Evolutionary conservation across 768 basidiomycete genomes (phyloP).

Genomic region (Piloderma croceum): DNA sequence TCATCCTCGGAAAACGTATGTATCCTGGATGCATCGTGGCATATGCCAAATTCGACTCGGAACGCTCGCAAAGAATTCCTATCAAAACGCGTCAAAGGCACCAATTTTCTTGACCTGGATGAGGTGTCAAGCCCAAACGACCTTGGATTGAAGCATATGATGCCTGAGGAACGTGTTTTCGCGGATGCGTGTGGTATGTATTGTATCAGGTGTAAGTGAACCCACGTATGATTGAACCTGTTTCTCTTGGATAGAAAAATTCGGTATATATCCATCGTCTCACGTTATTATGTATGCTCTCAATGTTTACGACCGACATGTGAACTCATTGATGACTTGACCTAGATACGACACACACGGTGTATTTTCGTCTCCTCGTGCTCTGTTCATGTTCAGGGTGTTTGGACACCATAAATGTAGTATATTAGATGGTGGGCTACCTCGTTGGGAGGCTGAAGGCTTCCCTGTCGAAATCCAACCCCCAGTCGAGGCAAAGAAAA

Average conservation of each 20-base stretch:
- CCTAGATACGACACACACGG: slow-evolving; percentile 84
- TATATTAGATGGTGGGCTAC: slow-evolving; percentile 90
- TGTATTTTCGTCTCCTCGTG: slow-evolving; percentile 88
- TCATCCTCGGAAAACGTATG: slow-evolving; percentile 31
- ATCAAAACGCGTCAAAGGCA: slow-evolving; percentile 60
- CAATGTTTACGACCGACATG: slow-evolving; percentile 2
- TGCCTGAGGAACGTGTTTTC: slow-evolving; percentile 70
- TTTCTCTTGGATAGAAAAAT: slow-evolving; percentile 43
- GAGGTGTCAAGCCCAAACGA: slow-evolving; percentile 67
- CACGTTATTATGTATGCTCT: slow-evolving; percentile 74
- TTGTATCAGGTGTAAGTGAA: neutral
- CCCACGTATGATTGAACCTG: neutral
- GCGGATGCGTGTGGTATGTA: slow-evolving; percentile 73
- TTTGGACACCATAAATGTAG: slow-evolving; percentile 86
- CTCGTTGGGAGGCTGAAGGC: slow-evolving; percentile 70
- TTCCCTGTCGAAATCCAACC: slow-evolving; percentile 42
- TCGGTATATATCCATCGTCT: slow-evolving; percentile 67
- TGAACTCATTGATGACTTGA: slow-evolving; percentile 5
- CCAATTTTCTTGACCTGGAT: slow-evolving; percentile 78
- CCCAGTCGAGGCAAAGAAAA: slow-evolving; percentile 21
- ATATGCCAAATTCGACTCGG: slow-evolving; percentile 85
- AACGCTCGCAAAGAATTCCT: slow-evolving; percentile 65
- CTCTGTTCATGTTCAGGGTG: slow-evolving; percentile 89
- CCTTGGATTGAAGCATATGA: slow-evolving; percentile 89
- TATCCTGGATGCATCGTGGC: slow-evolving; percentile 78